Base-by-base conservation (phyloP, 306 rosid species). In the Vachellia collinsii region DNA sequence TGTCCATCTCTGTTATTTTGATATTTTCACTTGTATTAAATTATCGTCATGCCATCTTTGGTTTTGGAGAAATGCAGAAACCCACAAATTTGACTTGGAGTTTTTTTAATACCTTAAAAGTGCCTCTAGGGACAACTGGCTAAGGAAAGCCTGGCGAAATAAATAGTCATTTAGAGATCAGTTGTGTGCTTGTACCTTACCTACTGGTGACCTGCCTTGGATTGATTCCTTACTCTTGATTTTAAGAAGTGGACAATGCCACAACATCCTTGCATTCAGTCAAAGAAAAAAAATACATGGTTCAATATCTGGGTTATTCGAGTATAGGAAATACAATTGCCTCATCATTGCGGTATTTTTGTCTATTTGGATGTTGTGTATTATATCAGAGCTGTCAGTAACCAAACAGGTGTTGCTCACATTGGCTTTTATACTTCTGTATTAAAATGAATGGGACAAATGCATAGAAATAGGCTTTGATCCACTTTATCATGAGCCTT, bases 61-160 rank as follows among this genome's bases (percentile, higher is more conserved):
- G 13, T 61, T 61, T 25, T 29, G 39, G 19, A 61, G 67, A 61
- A 61, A 61, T 62, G 39, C 67, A 17, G 47, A 66, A 66, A 66
- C 48, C 53, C 5, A 11, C 17, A 53, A 47, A 47, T 23, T 48
- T 44, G 54, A 46, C 36, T 38, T 68, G 56, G n/a, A 44, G 16
- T 5, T 47, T 20, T 71, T 48, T 25, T 16, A 50, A 71, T 25
- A 14, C 22, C 61, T 71, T 71, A 8, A 44, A 70, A 14, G 47
- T 42, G 11, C 36, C 39, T 36, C 13, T 53, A 14, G 44, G 48
- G 47, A 34, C 6, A n/a, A 14, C 9, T 11, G 36, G 46, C 34
- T 3, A n/a, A 22, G 25, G 42, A 22, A 39, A 54, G 78, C 68
- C 25, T 74, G 67, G 8, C 11, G 4, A 11, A 41, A 74, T 38